These are phyloP conservation scores for Beauveria varroae DNA, from an alignment of 2,329 filamentous ascomycete genomes.

Conservation along the genomic window DNA sequence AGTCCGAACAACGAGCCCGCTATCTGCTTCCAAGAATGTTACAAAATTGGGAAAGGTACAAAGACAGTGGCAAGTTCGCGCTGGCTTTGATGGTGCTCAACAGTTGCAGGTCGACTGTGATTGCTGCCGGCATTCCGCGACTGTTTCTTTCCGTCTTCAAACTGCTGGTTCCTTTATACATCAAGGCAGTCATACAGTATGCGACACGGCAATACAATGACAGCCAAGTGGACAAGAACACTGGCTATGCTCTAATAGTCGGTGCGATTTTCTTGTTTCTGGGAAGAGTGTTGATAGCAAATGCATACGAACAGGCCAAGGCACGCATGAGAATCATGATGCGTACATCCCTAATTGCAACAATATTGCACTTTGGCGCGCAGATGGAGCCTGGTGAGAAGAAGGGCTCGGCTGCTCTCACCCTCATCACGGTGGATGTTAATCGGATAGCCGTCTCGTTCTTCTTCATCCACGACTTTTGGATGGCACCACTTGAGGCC, in stretches of 20 bases:
- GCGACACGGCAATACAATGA: neutral
- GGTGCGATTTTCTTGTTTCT: neutral
- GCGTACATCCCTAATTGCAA: neutral
- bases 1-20: conserved; percentile 6
- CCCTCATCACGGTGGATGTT: conserved; percentile 12
- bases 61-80: neutral
- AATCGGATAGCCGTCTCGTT: conserved; percentile 4
- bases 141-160: neutral
- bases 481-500: conserved; percentile 12
- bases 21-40: neutral
- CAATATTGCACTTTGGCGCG: neutral
- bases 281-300: neutral
- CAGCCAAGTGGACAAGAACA: neutral
- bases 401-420: conserved; percentile 10
- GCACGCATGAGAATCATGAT: neutral
- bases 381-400: neutral
- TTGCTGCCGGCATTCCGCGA: neutral
- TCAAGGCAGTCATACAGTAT: neutral
- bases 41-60: neutral
- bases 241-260: neutral
- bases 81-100: neutral
- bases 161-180: neutral
- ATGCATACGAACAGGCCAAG: conserved; percentile 6
- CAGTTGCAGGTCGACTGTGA: neutral
- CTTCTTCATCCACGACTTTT: conserved; percentile 12